A percentile compares a stretch with the other conserved stretches of the same genome.
Evolutionary conservation across 2,329 filamentous ascomycete genomes (phyloP).

Genomic region (Hirsutella rhossiliensis): DNA sequence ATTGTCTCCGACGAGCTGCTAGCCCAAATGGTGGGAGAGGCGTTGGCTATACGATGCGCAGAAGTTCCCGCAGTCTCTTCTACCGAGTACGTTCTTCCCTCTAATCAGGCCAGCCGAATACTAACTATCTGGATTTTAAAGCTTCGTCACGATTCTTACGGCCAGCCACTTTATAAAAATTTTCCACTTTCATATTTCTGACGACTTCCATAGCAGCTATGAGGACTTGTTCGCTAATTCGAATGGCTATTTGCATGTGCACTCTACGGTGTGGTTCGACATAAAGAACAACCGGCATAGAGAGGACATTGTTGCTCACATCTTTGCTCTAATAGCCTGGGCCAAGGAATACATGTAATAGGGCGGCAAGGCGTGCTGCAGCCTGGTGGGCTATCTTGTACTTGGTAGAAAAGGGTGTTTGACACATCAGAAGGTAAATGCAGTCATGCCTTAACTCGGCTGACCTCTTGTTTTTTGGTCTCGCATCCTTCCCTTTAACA

Average conservation of each 20-base stretch:
- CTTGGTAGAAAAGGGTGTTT: not conserved
- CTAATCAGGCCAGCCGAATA: not conserved
- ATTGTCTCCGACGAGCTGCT: too few relatives aligned
- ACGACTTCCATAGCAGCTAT: not conserved
- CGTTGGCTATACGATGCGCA: not conserved
- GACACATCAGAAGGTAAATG: not conserved
- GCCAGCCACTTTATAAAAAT: too few relatives aligned
- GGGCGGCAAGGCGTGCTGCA: not conserved
- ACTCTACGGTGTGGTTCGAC: slow-evolving; percentile 1
- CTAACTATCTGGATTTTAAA: not conserved
- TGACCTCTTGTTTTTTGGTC: not conserved
- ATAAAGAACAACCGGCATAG: too few relatives aligned
- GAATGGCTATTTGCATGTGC: not conserved
- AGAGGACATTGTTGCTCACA: too few relatives aligned
- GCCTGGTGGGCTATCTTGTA: not conserved
- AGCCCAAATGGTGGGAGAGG: too few relatives aligned
- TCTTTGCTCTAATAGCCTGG: too few relatives aligned
- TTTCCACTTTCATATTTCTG: too few relatives aligned
- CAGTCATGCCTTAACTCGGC: not conserved
- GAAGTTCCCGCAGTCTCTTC: not conserved
- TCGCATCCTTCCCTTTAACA: not conserved
- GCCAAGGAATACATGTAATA: not conserved
- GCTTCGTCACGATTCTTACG: not conserved
- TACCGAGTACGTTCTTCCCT: not conserved
- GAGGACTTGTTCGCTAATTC: not conserved